phyloP scores from a whole-genome alignment of 306 rosid genomes.

The Lotus japonicus region DNA sequence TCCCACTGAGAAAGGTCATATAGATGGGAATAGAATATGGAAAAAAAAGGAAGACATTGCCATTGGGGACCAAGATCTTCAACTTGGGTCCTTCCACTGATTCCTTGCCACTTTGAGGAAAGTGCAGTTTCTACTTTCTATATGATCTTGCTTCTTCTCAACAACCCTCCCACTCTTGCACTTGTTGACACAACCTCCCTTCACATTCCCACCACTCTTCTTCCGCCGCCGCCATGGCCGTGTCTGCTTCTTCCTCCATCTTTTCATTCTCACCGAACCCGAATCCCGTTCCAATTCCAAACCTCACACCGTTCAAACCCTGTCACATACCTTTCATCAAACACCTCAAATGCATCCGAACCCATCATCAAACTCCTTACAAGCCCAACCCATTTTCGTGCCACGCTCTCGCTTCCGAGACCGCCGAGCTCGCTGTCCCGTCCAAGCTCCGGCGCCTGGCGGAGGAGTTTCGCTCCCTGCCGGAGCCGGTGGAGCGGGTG shows the following conservation, averaged over 20 bases:
- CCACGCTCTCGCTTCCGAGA: slow-evolving; percentile 35
- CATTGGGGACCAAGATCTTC: not conserved
- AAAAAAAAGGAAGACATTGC: not conserved
- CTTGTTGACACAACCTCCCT: no score
- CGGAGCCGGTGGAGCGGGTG: slow-evolving; percentile 63
- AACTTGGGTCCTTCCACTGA: not conserved
- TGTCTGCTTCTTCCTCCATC: not conserved
- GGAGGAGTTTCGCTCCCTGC: slow-evolving; percentile 45
- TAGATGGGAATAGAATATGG: not conserved
- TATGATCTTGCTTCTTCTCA: not conserved
- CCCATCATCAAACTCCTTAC: not conserved
- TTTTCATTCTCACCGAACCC: slow-evolving; percentile 23
- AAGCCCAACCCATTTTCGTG: slow-evolving; percentile 29
- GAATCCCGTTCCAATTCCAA: not conserved
- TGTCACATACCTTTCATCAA: slow-evolving; percentile 16
- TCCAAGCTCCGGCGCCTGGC: slow-evolving; percentile 44
- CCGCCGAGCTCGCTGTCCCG: slow-evolving; percentile 26
- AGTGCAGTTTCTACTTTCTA: not conserved
- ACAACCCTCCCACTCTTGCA: no score
- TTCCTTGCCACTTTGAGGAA: not conserved
- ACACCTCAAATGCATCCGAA: slow-evolving; percentile 38
- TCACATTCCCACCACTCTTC: no score
- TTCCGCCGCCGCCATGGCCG: no score
- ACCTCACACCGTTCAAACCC: slow-evolving; percentile 5
- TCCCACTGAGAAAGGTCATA: not conserved